Percentiles rank a stretch among this genome's conserved stretches.
Conservation (phyloP, 352 stramenopile species). For the Globisporangium spinosum region DNA sequence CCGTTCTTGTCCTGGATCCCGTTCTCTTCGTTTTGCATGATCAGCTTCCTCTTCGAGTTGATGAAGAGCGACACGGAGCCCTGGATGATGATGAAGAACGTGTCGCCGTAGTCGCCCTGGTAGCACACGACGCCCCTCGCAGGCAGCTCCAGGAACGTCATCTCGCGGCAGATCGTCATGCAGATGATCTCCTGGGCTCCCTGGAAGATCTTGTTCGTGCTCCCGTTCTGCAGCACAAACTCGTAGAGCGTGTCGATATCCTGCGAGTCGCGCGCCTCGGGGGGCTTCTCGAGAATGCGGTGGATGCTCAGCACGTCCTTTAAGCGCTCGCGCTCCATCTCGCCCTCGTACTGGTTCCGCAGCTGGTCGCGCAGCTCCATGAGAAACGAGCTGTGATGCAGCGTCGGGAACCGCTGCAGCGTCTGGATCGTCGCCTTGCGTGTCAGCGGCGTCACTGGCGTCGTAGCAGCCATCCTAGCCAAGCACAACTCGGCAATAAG, state of each 20-base stretch:
- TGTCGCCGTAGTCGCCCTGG: slow-evolving; percentile 80
- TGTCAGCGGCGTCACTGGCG: slow-evolving; percentile 7
- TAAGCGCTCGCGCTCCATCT: slow-evolving; percentile 39
- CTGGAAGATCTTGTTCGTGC: slow-evolving; percentile 79
- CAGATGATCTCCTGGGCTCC: slow-evolving; percentile 84
- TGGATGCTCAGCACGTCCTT: slow-evolving; percentile 52
- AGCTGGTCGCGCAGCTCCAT: slow-evolving; percentile 62
- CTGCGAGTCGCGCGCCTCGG: slow-evolving; percentile 37
- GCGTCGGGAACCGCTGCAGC: slow-evolving; percentile 31
- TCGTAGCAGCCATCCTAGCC: not conserved
- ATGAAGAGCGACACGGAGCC: slow-evolving; percentile 78
- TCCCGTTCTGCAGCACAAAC: slow-evolving; percentile 78
- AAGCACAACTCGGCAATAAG: not conserved
- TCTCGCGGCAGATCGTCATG: slow-evolving; percentile 86
- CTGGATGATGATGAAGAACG: slow-evolving; percentile 76
- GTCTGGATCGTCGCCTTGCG: slow-evolving; percentile 19
- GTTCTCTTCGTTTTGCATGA: slow-evolving; percentile 9
- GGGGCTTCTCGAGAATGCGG: slow-evolving; percentile 41
- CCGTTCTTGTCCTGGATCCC: slow-evolving; percentile 23
- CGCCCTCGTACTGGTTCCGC: slow-evolving; percentile 33
- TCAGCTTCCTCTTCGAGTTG: slow-evolving; percentile 47
- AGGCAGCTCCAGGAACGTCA: slow-evolving; percentile 72
- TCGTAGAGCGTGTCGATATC: slow-evolving; percentile 82
- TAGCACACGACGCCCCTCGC: slow-evolving; percentile 66
- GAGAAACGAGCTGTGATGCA: slow-evolving; percentile 42